phyloP scores from a whole-genome alignment of 1,284 basidiomycete genomes.

The Pholiota adiposa region DNA sequence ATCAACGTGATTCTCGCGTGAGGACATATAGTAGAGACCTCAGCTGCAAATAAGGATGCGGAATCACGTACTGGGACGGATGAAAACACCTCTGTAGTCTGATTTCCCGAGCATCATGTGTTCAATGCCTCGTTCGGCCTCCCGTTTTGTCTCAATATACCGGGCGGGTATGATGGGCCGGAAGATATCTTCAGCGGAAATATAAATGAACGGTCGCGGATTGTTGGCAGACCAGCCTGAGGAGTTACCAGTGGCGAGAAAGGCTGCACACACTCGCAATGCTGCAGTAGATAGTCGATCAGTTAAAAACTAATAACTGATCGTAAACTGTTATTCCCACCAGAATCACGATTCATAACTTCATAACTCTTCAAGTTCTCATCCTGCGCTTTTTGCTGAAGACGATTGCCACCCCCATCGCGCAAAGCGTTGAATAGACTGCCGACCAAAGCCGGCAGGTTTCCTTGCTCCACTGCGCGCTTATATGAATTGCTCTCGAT shows the following conservation, averaged over 20 bases:
- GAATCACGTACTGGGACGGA: constrained; percentile 77
- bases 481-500: constrained; percentile 89
- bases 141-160: constrained; percentile 90
- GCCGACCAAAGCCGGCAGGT: constrained; percentile 58
- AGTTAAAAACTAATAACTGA: constrained; percentile 4
- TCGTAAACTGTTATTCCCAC: constrained; percentile 47
- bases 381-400: constrained; percentile 50
- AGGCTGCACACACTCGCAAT: constrained; percentile 74
- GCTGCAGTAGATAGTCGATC: constrained; percentile 45
- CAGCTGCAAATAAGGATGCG: constrained; percentile 19
- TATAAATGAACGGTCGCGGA: constrained; percentile 83
- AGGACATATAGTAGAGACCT: constrained; percentile 4
- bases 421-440: constrained; percentile 41
- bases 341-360: constrained; percentile 87
- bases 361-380: constrained; percentile 60
- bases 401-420: constrained; percentile 61
- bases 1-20: constrained; percentile 16
- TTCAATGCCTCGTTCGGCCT: constrained; percentile 80
- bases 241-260: constrained; percentile 44
- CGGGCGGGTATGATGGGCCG: constrained; percentile 83
- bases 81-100: constrained; percentile 70
- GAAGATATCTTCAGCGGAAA: constrained; percentile 95
- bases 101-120: constrained; percentile 45
- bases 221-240: constrained; percentile 36
- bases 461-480: constrained; percentile 59